A percentile compares a stretch with the other conserved stretches of the same genome.
These are phyloP conservation scores for Drechslerella coelobrocha DNA, from an alignment of 2,329 filamentous ascomycete species.

Conservation along the genomic window DNA sequence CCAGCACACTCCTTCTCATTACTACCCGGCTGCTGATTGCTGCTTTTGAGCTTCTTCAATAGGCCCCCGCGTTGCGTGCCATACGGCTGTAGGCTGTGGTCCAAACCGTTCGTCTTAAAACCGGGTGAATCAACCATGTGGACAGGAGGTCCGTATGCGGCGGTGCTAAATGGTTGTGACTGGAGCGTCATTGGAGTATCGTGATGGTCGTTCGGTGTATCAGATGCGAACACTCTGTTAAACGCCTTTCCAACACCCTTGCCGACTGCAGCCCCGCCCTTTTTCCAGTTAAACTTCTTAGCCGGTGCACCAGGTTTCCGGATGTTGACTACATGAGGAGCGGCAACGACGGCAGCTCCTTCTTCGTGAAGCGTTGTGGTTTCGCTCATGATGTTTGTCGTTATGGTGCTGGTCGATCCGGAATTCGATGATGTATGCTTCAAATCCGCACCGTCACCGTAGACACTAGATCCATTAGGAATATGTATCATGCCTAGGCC, in stretches of 20 bases:
- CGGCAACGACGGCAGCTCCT: slow-evolving; percentile 71
- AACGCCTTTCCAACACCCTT: slow-evolving; percentile 94
- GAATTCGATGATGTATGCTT: slow-evolving; percentile 50
- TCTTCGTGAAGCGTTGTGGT: slow-evolving; percentile 65
- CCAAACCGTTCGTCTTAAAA: slow-evolving; percentile 51
- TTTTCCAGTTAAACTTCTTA: slow-evolving; percentile 99
- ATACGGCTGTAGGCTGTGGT: slow-evolving; percentile 35
- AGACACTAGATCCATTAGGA: slow-evolving; percentile 57
- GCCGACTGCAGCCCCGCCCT: slow-evolving; percentile 88
- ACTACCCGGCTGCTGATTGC: slow-evolving; percentile 25
- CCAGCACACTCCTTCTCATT: slow-evolving; percentile 27
- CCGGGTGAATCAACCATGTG: slow-evolving; percentile 55
- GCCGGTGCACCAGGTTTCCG: slow-evolving; percentile 78
- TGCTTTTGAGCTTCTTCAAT: slow-evolving; percentile 37
- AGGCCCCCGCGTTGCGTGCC: slow-evolving; percentile 46
- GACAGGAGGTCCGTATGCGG: slow-evolving; percentile 43
- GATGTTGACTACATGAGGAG: slow-evolving; percentile 94
- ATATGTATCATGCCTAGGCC: slow-evolving; percentile 70
- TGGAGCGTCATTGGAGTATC: slow-evolving; percentile 60
- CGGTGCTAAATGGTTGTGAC: slow-evolving; percentile 43
- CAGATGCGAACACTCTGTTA: slow-evolving; percentile 83
- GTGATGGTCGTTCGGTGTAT: slow-evolving; percentile 72
- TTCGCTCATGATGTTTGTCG: slow-evolving; percentile 54
- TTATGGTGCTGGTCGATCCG: slow-evolving; percentile 54
- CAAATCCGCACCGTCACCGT: slow-evolving; percentile 57